Evolutionary conservation across 2,329 filamentous ascomycete species (phyloP).

Genomic region (Curvularia sp.): DNA sequence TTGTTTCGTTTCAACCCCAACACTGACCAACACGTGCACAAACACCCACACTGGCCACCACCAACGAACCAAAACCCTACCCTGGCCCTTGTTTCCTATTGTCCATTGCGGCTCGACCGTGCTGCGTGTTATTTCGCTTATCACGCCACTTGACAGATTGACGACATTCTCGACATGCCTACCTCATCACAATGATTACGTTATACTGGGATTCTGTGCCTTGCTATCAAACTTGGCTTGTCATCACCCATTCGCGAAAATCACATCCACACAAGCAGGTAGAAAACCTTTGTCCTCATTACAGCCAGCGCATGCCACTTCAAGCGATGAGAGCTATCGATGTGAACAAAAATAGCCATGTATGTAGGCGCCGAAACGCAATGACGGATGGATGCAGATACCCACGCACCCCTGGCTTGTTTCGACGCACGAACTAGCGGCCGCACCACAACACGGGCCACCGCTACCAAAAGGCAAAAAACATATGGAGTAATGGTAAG

Average conservation of each 20-base stretch:
- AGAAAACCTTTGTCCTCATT: too few species aligned
- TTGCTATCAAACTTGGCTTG: not conserved
- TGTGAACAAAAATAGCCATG: not conserved
- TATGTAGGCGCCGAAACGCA: not conserved
- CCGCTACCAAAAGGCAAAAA: not conserved
- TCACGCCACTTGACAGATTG: not conserved
- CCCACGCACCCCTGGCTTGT: not conserved
- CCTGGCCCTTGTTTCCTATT: not conserved
- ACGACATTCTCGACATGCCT: not conserved
- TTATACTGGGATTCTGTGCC: not conserved
- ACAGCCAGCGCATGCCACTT: not conserved
- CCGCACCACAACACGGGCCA: not conserved
- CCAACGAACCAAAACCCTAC: not conserved
- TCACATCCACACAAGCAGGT: too few species aligned
- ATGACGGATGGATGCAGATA: not conserved
- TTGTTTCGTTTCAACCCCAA: not conserved
- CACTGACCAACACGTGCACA: not conserved
- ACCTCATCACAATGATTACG: not conserved
- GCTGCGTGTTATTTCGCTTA: not conserved
- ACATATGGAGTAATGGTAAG: not conserved
- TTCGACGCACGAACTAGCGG: not conserved
- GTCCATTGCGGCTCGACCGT: not conserved
- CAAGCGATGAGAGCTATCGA: not conserved
- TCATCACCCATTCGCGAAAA: too few species aligned
- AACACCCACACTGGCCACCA: not conserved